Conservation (phyloP, 2,329 filamentous ascomycete species). For the Microcyclosporella mali region DNA sequence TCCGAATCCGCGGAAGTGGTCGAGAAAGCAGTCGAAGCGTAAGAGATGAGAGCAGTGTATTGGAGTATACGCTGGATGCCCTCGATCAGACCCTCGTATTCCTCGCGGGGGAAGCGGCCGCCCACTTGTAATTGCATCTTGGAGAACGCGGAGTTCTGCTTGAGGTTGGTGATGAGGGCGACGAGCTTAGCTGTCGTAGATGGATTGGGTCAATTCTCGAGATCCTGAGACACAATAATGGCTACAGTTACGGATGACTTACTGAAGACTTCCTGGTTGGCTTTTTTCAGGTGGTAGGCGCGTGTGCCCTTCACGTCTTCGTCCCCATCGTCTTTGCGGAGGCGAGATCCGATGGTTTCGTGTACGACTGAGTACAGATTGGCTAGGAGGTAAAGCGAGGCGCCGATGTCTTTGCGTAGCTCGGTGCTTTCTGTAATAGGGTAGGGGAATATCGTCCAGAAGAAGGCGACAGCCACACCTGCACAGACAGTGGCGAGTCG, state of each 20-base stretch:
- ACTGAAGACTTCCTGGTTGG: conserved; percentile 56
- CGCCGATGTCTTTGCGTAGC: conserved; percentile 62
- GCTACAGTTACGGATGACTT: no score
- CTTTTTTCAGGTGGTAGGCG: conserved; percentile 51
- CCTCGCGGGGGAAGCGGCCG: conserved; percentile 60
- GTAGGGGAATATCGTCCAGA: conserved; percentile 72
- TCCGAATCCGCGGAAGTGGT: conserved; percentile 36
- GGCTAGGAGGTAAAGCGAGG: conserved; percentile 60
- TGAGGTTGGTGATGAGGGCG: conserved; percentile 57
- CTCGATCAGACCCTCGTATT: conserved; percentile 57
- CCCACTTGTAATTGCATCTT: conserved; percentile 65
- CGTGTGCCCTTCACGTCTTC: conserved; percentile 43
- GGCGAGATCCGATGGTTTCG: conserved; percentile 57
- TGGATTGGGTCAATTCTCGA: no score
- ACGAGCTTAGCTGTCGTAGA: conserved; percentile 65
- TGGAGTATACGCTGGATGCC: conserved; percentile 56
- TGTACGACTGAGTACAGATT: conserved; percentile 68
- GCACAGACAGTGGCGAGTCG: conserved; percentile 61
- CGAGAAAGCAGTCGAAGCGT: conserved; percentile 53
- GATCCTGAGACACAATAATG: no score
- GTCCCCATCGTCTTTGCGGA: conserved; percentile 55
- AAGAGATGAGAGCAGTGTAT: conserved; percentile 61
- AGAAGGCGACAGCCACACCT: conserved; percentile 63
- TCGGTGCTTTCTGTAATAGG: conserved; percentile 65
- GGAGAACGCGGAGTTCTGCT: conserved; percentile 59